These are phyloP conservation scores for Gossypium stocksii DNA, from an alignment of 345 rosid genomes.

Conservation along the genomic window DNA sequence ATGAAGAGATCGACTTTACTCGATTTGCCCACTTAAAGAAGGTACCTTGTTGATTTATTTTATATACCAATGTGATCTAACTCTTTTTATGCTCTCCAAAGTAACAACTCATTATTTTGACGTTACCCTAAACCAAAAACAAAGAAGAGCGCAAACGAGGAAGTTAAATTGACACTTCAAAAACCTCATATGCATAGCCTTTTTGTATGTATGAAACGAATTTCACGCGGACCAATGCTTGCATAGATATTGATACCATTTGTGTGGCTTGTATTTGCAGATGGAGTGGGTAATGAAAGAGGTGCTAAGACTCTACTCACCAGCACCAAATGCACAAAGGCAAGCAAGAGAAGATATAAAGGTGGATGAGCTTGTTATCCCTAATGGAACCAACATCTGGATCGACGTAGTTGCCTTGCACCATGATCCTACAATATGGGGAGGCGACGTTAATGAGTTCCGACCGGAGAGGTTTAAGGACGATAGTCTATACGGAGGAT, in stretches of 20 bases:
- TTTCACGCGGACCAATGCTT: neutral
- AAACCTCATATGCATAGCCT: neutral
- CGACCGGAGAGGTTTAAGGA: constrained; percentile 76
- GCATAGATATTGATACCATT: neutral
- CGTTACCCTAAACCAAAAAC: no score
- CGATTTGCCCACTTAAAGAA: constrained; percentile 73
- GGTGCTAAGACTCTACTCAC: constrained; percentile 64
- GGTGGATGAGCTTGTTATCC: constrained; percentile 44
- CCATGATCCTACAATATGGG: constrained; percentile 79
- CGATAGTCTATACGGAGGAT: constrained; percentile 59
- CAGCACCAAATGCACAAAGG: constrained; percentile 82
- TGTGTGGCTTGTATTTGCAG: constrained; percentile 35
- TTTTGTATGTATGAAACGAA: neutral
- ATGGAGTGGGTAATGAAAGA: constrained; percentile 93
- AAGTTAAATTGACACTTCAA: no score
- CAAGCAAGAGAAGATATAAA: constrained; percentile 63
- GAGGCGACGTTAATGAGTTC: constrained; percentile 66
- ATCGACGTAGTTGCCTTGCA: constrained; percentile 83
- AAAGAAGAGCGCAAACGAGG: no score
- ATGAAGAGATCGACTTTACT: constrained; percentile 46
- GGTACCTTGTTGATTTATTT: constrained; percentile 36
- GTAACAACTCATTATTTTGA: no score
- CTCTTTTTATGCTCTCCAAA: no score
- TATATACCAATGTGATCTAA: neutral
- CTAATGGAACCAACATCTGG: constrained; percentile 77